Percentiles rank a stretch among this genome's conserved stretches.
These are phyloP conservation scores for Boechera retrofracta DNA, from an alignment of 345 rosid species.

Conservation along the genomic window DNA sequence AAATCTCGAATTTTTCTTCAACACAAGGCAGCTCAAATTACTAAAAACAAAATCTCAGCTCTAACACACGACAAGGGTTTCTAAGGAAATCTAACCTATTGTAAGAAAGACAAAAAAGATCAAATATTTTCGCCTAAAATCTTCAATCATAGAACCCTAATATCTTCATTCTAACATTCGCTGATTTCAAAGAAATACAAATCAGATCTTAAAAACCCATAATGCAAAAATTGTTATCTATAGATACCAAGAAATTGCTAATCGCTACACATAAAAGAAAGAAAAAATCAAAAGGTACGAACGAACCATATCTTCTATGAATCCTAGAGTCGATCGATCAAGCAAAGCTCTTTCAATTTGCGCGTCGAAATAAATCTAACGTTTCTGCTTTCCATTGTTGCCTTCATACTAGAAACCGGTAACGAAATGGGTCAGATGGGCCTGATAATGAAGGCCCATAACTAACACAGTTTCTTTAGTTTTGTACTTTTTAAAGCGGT, in stretches of 20 bases:
- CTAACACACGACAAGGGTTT: background rate
- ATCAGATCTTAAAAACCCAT: slow-evolving; percentile 31
- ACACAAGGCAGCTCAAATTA: background rate
- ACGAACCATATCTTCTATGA: slow-evolving; percentile 39
- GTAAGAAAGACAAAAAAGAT: background rate
- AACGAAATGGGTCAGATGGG: slow-evolving; percentile 13
- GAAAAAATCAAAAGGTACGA: background rate
- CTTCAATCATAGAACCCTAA: background rate
- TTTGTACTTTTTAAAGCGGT: too few species aligned
- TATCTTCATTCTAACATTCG: background rate
- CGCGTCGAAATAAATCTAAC: slow-evolving; percentile 30
- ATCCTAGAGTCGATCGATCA: slow-evolving; percentile 6
- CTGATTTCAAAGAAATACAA: background rate
- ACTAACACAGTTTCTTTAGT: background rate
- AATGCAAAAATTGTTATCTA: slow-evolving; percentile 15
- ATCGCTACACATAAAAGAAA: background rate
- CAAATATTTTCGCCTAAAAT: background rate
- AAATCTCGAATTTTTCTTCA: background rate
- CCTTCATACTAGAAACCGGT: slow-evolving; percentile 6
- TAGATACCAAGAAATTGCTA: background rate
- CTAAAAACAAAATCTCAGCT: slow-evolving; percentile 18
- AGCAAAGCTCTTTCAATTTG: slow-evolving; percentile 10
- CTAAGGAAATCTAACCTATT: background rate
- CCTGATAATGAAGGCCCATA: slow-evolving; percentile 19
- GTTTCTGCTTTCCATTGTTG: slow-evolving; percentile 6